These are phyloP conservation scores for Aureobasidium leucospermi DNA, from an alignment of 2,329 filamentous ascomycete genomes.

Conservation along the genomic window DNA sequence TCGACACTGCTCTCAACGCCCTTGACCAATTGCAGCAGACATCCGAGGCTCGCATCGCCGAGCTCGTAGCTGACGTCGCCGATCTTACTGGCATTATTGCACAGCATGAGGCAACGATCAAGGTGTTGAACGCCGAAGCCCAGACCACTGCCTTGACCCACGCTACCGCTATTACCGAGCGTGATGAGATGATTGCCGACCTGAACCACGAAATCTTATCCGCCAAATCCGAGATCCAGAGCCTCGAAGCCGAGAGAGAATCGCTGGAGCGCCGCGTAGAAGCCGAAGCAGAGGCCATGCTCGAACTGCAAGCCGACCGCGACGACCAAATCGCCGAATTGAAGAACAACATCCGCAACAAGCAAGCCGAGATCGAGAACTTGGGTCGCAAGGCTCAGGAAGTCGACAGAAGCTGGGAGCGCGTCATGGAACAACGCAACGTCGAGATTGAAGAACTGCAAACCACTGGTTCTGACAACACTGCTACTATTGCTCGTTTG, in stretches of 20 bases:
- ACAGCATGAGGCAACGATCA: conserved; percentile 21
- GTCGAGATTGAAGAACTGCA: conserved; percentile 32
- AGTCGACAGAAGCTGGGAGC: conserved; percentile 35
- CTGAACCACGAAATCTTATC: conserved; percentile 19
- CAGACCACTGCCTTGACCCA: conserved; percentile 22
- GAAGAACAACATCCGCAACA: conserved; percentile 24
- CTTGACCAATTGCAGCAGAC: conserved; percentile 22
- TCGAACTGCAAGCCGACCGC: conserved; percentile 27
- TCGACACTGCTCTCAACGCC: conserved; percentile 21
- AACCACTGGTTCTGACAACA: conserved; percentile 20
- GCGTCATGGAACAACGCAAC: conserved; percentile 32
- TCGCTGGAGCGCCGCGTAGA: conserved; percentile 30
- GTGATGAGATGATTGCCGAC: conserved; percentile 26
- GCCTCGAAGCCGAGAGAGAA: conserved; percentile 23
- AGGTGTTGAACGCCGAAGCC: conserved; percentile 21
- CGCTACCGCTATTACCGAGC: conserved; percentile 26
- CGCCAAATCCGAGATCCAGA: conserved; percentile 16
- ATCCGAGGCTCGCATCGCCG: conserved; percentile 19
- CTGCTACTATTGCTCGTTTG: conserved; percentile 21
- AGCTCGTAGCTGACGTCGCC: conserved; percentile 23
- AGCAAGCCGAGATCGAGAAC: conserved; percentile 27
- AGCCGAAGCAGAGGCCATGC: conserved; percentile 28
- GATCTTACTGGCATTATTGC: conserved; percentile 21
- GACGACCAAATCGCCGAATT: conserved; percentile 27
- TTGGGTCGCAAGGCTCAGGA: conserved; percentile 26